Conservation (phyloP, 2,329 filamentous ascomycete species). For the Colletotrichum sojae region DNA sequence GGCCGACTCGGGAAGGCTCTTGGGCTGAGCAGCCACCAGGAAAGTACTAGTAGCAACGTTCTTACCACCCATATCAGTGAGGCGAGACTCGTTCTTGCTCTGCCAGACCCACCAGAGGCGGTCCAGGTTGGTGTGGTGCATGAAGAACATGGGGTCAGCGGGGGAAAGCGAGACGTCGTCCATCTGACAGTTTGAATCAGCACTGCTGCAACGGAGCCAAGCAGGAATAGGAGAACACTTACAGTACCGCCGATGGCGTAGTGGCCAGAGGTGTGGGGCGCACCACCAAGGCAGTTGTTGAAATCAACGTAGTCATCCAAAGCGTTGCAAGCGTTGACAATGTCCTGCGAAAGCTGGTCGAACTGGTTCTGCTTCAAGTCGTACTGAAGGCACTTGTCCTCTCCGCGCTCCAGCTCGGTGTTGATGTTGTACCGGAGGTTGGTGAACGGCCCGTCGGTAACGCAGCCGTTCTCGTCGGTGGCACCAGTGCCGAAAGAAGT, state of each 20-base stretch:
- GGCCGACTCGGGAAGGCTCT: background rate
- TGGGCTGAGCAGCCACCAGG: constrained; percentile 8
- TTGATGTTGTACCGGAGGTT: constrained; percentile 13
- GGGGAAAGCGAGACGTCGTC: constrained; percentile 30
- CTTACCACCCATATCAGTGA: constrained; percentile 25
- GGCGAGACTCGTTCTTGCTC: constrained; percentile 35
- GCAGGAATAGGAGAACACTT: background rate
- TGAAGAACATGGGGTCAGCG: constrained; percentile 26
- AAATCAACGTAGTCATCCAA: constrained; percentile 26
- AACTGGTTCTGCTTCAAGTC: constrained; percentile 30
- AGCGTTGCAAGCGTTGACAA: constrained; percentile 28
- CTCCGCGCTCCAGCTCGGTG: constrained; percentile 21
- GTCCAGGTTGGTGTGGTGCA: constrained; percentile 33
- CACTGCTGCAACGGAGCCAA: background rate
- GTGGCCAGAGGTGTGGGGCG: constrained; percentile 23
- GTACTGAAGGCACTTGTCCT: constrained; percentile 11
- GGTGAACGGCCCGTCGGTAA: constrained; percentile 45
- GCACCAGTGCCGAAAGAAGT: constrained; percentile 47
- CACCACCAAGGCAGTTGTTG: constrained; percentile 26
- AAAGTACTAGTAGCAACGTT: constrained; percentile 20
- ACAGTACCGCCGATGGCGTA: constrained; percentile 34
- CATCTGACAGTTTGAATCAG: constrained; percentile 11
- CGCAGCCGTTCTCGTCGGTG: constrained; percentile 41
- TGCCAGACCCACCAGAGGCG: constrained; percentile 32
- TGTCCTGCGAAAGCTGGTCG: constrained; percentile 14